These are phyloP conservation scores for Letharia columbiana DNA, from an alignment of 495 filamentous ascomycete species.

Conservation along the genomic window DNA sequence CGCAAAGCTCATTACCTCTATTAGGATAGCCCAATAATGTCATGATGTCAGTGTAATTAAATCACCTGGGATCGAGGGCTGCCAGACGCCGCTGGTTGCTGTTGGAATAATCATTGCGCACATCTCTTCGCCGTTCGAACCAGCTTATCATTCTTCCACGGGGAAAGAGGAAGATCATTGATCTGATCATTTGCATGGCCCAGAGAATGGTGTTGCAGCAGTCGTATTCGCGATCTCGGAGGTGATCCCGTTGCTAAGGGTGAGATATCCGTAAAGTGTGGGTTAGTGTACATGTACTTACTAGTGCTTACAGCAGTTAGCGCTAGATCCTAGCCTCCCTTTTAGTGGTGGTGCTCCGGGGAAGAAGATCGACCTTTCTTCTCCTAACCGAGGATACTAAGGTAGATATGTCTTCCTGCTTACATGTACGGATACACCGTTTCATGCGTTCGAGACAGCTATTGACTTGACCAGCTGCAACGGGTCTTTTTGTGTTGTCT, in stretches of 20 bases:
- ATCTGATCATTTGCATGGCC: no score
- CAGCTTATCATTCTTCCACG: not conserved
- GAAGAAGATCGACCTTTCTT: not conserved
- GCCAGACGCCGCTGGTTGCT: not conserved
- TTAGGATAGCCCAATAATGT: not conserved
- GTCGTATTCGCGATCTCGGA: not conserved
- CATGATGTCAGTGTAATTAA: constrained; percentile 10
- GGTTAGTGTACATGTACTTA: no score
- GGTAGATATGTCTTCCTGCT: no score
- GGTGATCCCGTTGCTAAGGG: not conserved
- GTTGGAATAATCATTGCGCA: not conserved
- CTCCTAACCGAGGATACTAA: no score
- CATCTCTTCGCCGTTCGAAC: not conserved
- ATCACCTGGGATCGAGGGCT: not conserved
- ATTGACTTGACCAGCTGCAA: not conserved
- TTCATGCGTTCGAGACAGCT: not conserved
- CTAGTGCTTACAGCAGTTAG: not conserved
- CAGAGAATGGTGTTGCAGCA: not conserved
- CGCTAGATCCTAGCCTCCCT: constrained; percentile 7
- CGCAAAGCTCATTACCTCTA: no score
- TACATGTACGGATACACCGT: no score
- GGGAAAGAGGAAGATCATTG: not conserved
- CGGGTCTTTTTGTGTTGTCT: no score
- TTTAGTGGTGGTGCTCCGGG: not conserved
- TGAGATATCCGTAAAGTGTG: not conserved